Base-by-base conservation (phyloP, 768 basidiomycete species). In the Mycena vitilis region DNA sequence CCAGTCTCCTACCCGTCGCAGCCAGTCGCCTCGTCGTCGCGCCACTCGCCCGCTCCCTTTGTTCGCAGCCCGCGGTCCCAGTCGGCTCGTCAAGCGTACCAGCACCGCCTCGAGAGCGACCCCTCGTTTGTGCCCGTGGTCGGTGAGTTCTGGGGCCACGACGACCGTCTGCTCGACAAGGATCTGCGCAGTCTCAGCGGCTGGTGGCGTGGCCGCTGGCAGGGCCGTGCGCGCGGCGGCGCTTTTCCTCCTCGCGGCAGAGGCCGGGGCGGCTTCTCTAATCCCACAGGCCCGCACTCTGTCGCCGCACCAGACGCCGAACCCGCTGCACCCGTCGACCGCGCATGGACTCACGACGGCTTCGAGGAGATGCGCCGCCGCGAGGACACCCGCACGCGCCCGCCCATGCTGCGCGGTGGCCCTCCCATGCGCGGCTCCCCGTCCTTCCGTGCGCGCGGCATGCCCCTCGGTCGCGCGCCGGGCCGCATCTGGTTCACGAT, bases 111-210 rank as follows among this genome's bases (percentile, higher is more conserved):
- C 30, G 91, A 94, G 65, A 83, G 80, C 13, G 96, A 98, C 76
- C 95, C 96, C 2, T 93, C 94, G 2, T 95, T 91, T 77, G 92
- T 95, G 36, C 96, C 96, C 25, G 92, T 90, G 30, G 92, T 96
- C 25, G 96, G 96, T 62, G 91, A 91, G 69, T 98, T 98, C 76
- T 98, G 95, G 95, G 91, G 93, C 6, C 96, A 98, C 76, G 96
- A 98, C 78, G 95, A 97, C 77, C 90, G 96, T 54, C 81, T 95
- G 62, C 82, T 95, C 76, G 91, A 94, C 78, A 93, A 93, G 78
- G 89, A 93, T 68, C 79, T 94, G 48, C 88, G 95, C 48, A 91
- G 90, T 75, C 79, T 96, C 52, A 95, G 93, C 80, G 89, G 88
- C 1, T 95, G 94, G 94, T 95, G 95, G 94, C 84, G 93, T 65